Evolutionary conservation across 2,329 filamentous ascomycete species (phyloP), one percentile per base, ranked within the genome.

Genomic region (Fusarium sp.): DNA sequence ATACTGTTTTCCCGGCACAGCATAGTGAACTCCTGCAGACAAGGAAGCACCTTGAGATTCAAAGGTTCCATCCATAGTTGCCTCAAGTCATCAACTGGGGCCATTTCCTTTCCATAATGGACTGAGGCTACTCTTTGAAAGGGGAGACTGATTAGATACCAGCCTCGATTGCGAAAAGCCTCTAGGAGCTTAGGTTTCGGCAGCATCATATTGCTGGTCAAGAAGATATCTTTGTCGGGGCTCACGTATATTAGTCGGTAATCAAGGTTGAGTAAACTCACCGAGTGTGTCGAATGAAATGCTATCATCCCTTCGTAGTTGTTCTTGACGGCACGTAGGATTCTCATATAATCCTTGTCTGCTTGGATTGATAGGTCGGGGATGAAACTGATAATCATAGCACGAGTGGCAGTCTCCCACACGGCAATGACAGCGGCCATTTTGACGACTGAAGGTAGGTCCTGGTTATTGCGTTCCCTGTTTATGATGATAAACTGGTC

Each of bases 1-100:
- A 37, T 41, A n/a, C 11, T 14, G 11, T 33, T 30, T 14, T 17
- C 10, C 3, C 43, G 46, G 11, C 61, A 51, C 37, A 60, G 15
- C 63, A 66, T 66, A n/a, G 56, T 65, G 40, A 65, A 66, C 22
- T 66, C 63, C 20, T 47, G 41, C 22, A 66, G n/a, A 11, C 49
- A 22, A 19, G 63, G 61, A 10, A 60, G 32, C 3, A 10, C 26
- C 6, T 6, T 7, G 14, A 61, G 40, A 8, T 35, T n/a, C 41
- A 66, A 40, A n/a, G 55, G 37, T 15, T 6, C 22, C 26, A 15
- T 13, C 17, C 24, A 22, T 19, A 40, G 30, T 9, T 30, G 14
- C n/a, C 5, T 37, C n/a, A 20, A 13, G 22, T 47, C 47, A 17
- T 35, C 24, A 15, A 22, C 33, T 33, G 13, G 17, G 40, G 24